Percentiles rank a stretch among this genome's conserved stretches.
These are phyloP conservation scores for Mycosphaerelloides madeirae DNA, from an alignment of 2,329 filamentous ascomycete species.

Conservation along the genomic window DNA sequence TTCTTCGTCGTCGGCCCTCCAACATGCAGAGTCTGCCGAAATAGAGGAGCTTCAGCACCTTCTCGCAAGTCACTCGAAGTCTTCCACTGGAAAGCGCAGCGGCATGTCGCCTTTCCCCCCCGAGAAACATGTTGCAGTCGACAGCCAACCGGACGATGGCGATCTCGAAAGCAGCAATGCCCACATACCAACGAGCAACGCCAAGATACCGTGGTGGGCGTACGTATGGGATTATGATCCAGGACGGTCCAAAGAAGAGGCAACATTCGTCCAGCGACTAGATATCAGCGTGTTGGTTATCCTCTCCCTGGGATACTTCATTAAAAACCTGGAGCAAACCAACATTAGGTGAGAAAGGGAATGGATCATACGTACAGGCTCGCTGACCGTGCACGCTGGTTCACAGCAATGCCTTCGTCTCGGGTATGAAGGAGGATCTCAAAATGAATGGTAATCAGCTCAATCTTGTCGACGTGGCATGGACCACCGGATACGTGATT, in stretches of 20 bases:
- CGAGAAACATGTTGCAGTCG: conserved; percentile 8
- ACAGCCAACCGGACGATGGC: conserved; percentile 2
- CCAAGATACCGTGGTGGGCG: conserved; percentile 17
- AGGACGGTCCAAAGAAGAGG: conserved; percentile 33
- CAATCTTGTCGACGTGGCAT: conserved; percentile 53
- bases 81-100: too few species aligned
- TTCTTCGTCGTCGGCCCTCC: too few species aligned
- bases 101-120: not conserved
- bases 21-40: too few species aligned
- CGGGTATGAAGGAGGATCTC: conserved; percentile 51
- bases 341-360: too few species aligned
- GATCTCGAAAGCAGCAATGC: conserved; percentile 5
- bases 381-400: too few species aligned
- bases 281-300: conserved; percentile 48
- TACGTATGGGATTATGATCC: conserved; percentile 50
- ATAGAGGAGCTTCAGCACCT: too few species aligned
- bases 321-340: conserved; percentile 43
- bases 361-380: too few species aligned
- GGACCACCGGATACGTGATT: conserved; percentile 53
- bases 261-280: conserved; percentile 28
- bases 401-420: conserved; percentile 44
- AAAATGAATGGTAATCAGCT: conserved; percentile 51
- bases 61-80: too few species aligned
- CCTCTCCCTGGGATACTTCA: conserved; percentile 47
- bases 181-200: not conserved